Evolutionary conservation across 441 rosid genomes (phyloP).

Genomic region (Raphanus hybrid): DNA sequence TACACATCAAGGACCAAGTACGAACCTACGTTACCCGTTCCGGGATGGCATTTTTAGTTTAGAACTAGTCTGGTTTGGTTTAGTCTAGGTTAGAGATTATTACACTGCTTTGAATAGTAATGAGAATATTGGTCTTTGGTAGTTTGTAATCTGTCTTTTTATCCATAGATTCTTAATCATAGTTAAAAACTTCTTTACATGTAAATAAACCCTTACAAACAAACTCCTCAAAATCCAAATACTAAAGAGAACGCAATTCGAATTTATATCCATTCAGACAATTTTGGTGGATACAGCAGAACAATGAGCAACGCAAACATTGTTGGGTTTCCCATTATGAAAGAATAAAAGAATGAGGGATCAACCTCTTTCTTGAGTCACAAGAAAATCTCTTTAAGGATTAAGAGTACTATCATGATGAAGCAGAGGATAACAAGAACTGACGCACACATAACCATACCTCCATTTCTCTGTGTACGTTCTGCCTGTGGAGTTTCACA

Average conservation of each 20-base stretch:
- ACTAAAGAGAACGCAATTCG: not conserved
- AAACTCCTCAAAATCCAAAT: constrained; percentile 15
- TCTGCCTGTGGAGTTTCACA: constrained; percentile 69
- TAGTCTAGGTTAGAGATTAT: constrained; percentile 22
- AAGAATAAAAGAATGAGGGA: not conserved
- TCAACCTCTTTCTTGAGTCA: constrained; percentile 40
- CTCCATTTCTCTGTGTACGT: constrained; percentile 85
- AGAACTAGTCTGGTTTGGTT: not conserved
- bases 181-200: constrained; percentile 5
- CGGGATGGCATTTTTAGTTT: not conserved
- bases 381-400: constrained; percentile 75
- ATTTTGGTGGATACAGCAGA: not conserved
- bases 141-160: constrained; percentile 5
- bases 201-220: constrained; percentile 18
- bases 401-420: constrained; percentile 81
- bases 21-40: not conserved
- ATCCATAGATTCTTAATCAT: constrained; percentile 10
- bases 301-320: not conserved
- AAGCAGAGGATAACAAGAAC: constrained; percentile 91
- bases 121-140: constrained; percentile 18
- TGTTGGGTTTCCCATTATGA: not conserved
- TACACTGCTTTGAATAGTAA: constrained; percentile 12
- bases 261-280: not conserved
- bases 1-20: constrained; percentile 1
- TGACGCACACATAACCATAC: constrained; percentile 94